phyloP scores from a whole-genome alignment of 1,284 basidiomycete species.

The Fomitopsis betulina region DNA sequence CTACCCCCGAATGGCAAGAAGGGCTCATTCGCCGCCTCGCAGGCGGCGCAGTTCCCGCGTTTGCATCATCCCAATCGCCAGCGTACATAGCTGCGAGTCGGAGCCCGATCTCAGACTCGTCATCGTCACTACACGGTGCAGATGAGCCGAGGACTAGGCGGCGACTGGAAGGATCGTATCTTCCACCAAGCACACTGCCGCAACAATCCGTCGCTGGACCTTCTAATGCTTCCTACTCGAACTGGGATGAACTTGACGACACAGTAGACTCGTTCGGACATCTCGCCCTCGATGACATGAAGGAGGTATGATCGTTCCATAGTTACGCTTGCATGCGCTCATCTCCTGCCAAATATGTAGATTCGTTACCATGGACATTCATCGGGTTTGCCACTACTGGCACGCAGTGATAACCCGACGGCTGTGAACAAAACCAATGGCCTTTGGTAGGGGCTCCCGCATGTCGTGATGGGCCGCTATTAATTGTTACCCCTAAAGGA shows the following conservation, averaged over 20 bases:
- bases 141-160: slow-evolving; percentile 15
- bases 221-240: slow-evolving; percentile 14
- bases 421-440: slow-evolving; percentile 57
- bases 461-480: slow-evolving; percentile 38
- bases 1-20: slow-evolving; percentile 76
- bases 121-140: slow-evolving; percentile 9
- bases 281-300: slow-evolving; percentile 78
- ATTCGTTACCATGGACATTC: slow-evolving; percentile 73
- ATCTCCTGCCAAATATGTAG: slow-evolving; percentile 28
- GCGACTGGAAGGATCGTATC: slow-evolving; percentile 22
- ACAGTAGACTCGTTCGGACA: slow-evolving; percentile 67
- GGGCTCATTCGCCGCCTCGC: slow-evolving; percentile 53
- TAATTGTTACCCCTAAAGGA: slow-evolving; percentile 40
- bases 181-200: slow-evolving; percentile 9
- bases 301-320: slow-evolving; percentile 47
- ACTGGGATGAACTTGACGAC: slow-evolving; percentile 37
- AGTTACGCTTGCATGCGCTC: not conserved
- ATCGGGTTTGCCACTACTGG: slow-evolving; percentile 74
- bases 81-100: slow-evolving; percentile 3
- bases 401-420: slow-evolving; percentile 57
- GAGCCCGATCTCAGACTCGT: slow-evolving; percentile 13
- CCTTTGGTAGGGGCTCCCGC: slow-evolving; percentile 60
- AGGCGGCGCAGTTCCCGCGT: slow-evolving; percentile 6
- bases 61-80: slow-evolving; percentile 6
- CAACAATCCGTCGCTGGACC: slow-evolving; percentile 21